Base-by-base conservation (phyloP, 345 rosid species). In the Camelina neglecta region DNA sequence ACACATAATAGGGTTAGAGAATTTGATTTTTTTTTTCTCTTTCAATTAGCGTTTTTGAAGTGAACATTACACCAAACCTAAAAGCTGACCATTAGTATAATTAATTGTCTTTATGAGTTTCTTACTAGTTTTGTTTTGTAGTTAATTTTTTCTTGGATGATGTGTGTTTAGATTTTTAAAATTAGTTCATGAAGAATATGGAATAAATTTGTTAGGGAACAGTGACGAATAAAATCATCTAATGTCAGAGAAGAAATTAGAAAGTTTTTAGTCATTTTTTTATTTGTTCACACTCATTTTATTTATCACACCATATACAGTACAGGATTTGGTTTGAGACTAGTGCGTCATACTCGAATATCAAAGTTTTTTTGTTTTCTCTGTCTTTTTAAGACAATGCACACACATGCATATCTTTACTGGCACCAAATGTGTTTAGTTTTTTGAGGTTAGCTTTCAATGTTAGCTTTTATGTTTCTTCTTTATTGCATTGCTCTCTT, bases 401-500 rank as follows among this genome's bases (percentile, higher is more conserved):
- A 50, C 74, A 50, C 74, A 75, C 20, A 76, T 39, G 57, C 59
- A 69, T 21, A 44, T 55, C 33, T 54, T 69, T 54, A 62, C 35
- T 69, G 71, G 41, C 21, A 75, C 73, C 61, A 59, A 67, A 41
- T 60, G 10, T 31, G 57, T 53, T 15, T 4, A 16, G 6, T 61
- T 72, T 72, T 81, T 72, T 57, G 39, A 33, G 33, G 72, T 65
- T 74, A 48, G 67, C 51, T 71, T 71, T 71, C 11, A 33, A 72
- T 54, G 59, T 56, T 67, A 41, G 74, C 57, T 75, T 69, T 81
- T 39, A 41, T 68, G 48, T 67, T 62, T 77, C 60, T 65, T 65
- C 33, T 75, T 85, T 50, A 71, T 71, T 67, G 67, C 69, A 69
- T 68, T 57, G 66, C 57, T 65, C 78, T 73, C 31, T 79, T 76